Percentiles rank a stretch among this genome's conserved stretches.
phyloP scores from a whole-genome alignment of 805 yeast species.

The Candida sanyiensis region DNA sequence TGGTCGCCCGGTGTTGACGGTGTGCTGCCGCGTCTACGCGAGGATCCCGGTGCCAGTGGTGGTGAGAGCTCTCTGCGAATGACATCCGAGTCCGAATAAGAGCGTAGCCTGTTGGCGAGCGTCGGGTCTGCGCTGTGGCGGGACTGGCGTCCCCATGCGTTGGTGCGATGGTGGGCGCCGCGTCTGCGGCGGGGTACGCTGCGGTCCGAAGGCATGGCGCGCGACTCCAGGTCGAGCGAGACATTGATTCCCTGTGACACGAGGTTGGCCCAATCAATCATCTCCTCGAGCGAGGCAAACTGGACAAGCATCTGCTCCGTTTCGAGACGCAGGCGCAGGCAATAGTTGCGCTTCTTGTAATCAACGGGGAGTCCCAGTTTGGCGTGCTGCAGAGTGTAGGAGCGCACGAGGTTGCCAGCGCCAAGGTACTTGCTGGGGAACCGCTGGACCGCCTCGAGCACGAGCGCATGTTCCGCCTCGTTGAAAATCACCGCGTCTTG shows the following conservation, averaged over 20 bases:
- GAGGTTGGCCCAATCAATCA: conserved; percentile 75
- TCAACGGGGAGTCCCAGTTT: conserved; percentile 82
- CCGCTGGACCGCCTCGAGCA: conserved; percentile 15
- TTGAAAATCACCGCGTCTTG: conserved; percentile 14
- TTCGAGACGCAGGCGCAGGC: conserved; percentile 73
- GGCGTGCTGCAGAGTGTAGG: conserved; percentile 80
- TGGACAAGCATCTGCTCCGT: conserved; percentile 73
- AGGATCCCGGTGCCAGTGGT: conserved; percentile 10
- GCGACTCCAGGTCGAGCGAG: conserved; percentile 64
- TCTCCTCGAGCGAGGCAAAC: conserved; percentile 54
- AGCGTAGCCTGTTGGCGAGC: conserved; percentile 22
- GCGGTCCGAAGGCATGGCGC: conserved; percentile 71
- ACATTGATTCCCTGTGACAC: conserved; percentile 73
- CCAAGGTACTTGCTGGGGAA: conserved; percentile 15
- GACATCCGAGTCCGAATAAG: conserved; percentile 25
- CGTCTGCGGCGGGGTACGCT: conserved; percentile 77
- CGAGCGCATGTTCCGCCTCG: conserved; percentile 23
- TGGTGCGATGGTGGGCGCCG: conserved; percentile 26
- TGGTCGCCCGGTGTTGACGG: not conserved
- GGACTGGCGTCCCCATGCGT: conserved; percentile 4
- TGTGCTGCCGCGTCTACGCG: conserved; percentile 16
- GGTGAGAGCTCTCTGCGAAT: conserved; percentile 24
- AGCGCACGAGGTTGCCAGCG: conserved; percentile 38
- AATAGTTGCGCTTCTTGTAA: conserved; percentile 63
- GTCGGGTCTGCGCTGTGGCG: too few relatives aligned